phyloP scores from a whole-genome alignment of 1,284 basidiomycete genomes.

The Dichomitus squalens region DNA sequence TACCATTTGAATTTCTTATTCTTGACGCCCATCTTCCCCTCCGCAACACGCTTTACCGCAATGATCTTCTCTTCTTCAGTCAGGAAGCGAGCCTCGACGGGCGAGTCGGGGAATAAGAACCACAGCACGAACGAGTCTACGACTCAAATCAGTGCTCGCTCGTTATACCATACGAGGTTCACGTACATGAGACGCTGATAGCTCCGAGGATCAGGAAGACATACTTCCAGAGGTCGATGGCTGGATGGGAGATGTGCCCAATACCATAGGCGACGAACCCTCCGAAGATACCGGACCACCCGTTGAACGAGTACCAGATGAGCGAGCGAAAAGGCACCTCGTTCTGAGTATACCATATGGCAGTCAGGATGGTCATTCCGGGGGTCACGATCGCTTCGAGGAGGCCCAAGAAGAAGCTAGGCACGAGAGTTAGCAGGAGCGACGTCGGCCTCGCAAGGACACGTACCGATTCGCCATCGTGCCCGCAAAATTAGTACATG shows the following conservation, averaged over 20 bases:
- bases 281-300: constrained; percentile 26
- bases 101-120: constrained; percentile 76
- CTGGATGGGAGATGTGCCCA: constrained; percentile 20
- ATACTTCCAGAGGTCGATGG: constrained; percentile 25
- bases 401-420: constrained; percentile 25
- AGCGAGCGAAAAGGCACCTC: constrained; percentile 25
- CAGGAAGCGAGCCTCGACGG: constrained; percentile 70
- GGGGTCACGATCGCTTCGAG: constrained; percentile 27
- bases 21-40: constrained; percentile 73
- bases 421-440: not conserved
- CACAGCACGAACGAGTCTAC: constrained; percentile 28
- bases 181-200: constrained; percentile 22
- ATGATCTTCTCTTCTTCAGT: constrained; percentile 58
- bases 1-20: constrained; percentile 76
- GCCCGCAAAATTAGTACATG: constrained; percentile 21
- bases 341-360: constrained; percentile 25
- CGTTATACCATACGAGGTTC: not conserved
- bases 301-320: constrained; percentile 29
- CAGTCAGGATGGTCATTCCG: constrained; percentile 22
- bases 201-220: constrained; percentile 26
- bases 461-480: constrained; percentile 22
- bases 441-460: too few relatives aligned
- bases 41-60: constrained; percentile 71
- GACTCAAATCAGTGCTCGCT: not conserved
- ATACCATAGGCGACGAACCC: constrained; percentile 25